phyloP scores from a whole-genome alignment of 768 basidiomycete genomes.

The Lanmaoa pseudosensibilis region DNA sequence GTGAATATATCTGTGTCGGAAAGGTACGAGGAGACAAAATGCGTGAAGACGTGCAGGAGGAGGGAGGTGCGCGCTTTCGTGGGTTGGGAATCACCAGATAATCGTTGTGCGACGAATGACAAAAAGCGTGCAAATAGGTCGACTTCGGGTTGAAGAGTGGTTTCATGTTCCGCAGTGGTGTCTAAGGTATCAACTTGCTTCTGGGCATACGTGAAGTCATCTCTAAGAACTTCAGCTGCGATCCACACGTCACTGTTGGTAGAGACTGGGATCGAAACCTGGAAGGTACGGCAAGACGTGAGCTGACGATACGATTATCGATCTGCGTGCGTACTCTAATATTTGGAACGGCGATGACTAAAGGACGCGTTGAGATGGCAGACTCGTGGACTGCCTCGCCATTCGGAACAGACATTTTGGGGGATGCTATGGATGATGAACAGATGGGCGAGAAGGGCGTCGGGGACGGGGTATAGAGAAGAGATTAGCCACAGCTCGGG shows the following conservation, averaged over 20 bases:
- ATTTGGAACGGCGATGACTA: conserved; percentile 33
- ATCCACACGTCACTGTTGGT: conserved; percentile 86
- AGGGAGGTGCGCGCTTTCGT: conserved; percentile 57
- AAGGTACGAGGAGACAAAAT: conserved; percentile 80
- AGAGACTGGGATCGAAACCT: conserved; percentile 88
- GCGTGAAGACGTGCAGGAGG: conserved; percentile 70
- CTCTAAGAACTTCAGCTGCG: conserved; percentile 85
- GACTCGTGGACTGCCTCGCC: conserved; percentile 31
- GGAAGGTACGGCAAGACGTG: conserved; percentile 5
- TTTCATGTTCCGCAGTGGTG: conserved; percentile 50
- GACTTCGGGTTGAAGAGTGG: conserved; percentile 62
- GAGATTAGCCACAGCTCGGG: conserved; percentile 2
- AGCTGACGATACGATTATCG: conserved; percentile 5
- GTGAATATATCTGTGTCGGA: conserved; percentile 75
- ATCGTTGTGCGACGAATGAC: conserved; percentile 65
- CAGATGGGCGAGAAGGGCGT: not conserved
- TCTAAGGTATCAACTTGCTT: conserved; percentile 57
- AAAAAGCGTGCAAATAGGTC: conserved; percentile 85
- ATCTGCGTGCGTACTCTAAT: conserved; percentile 35
- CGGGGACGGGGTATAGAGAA: conserved; percentile 3
- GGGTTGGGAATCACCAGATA: conserved; percentile 56
- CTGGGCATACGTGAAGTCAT: conserved; percentile 77
- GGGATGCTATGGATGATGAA: conserved; percentile 4
- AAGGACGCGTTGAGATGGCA: conserved; percentile 37
- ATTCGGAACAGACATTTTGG: conserved; percentile 36